Evolutionary conservation across 805 yeast species (phyloP).

Genomic region (Zygosaccharomyces gambellarensis): DNA sequence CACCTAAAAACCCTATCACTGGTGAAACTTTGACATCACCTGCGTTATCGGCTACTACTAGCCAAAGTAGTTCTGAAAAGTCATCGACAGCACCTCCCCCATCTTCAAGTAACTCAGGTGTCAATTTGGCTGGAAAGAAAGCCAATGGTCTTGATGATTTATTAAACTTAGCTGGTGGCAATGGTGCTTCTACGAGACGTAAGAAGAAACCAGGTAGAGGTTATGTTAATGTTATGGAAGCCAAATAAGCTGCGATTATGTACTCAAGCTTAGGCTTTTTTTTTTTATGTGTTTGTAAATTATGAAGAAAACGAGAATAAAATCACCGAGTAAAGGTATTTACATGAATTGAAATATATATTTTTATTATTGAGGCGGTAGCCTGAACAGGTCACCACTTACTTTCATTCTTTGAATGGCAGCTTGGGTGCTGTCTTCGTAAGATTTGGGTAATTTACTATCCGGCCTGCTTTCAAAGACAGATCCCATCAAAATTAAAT

Average conservation of each 20-base stretch:
- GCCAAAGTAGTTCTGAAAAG: not conserved
- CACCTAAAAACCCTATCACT: slow-evolving; percentile 33
- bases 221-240: slow-evolving; percentile 62
- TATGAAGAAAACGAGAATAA: not conserved
- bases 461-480: slow-evolving; percentile 54
- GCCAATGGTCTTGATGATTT: slow-evolving; percentile 46
- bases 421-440: slow-evolving; percentile 24
- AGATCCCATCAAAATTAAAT: slow-evolving; percentile 58
- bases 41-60: not conserved
- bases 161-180: slow-evolving; percentile 36
- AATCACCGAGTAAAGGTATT: not conserved
- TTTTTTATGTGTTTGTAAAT: not conserved
- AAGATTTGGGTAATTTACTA: slow-evolving; percentile 35
- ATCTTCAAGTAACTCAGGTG: slow-evolving; percentile 11
- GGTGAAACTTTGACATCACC: slow-evolving; percentile 28
- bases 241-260: slow-evolving; percentile 11
- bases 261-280: not conserved
- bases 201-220: slow-evolving; percentile 49
- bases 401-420: slow-evolving; percentile 30
- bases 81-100: slow-evolving; percentile 20
- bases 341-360: slow-evolving; percentile 1
- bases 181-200: slow-evolving; percentile 33
- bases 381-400: slow-evolving; percentile 32
- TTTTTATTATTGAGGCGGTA: slow-evolving; percentile 13
- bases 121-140: slow-evolving; percentile 31